phyloP scores from a whole-genome alignment of 768 basidiomycete genomes.

The Tulasnella sp. region DNA sequence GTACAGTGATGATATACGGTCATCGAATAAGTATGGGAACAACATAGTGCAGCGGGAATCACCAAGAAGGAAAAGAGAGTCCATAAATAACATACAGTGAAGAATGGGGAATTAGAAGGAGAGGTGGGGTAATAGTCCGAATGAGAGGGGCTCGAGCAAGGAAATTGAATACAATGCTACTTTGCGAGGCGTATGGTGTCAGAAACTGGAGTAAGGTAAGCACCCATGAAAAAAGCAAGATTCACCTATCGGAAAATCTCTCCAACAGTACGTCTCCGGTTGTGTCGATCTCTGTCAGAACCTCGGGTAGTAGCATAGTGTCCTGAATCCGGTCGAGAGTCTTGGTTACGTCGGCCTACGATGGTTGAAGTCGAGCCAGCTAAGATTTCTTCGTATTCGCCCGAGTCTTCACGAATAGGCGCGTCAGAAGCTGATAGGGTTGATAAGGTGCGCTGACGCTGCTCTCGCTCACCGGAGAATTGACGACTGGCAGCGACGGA shows the following conservation, averaged over 20 bases:
- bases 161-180: not conserved
- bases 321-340: not conserved
- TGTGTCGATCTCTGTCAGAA: not conserved
- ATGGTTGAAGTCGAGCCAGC: not conserved
- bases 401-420: not conserved
- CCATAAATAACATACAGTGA: slow-evolving; percentile 6
- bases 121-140: not conserved
- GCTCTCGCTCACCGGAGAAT: not conserved
- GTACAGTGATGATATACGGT: slow-evolving; percentile 6
- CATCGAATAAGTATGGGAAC: slow-evolving; percentile 7
- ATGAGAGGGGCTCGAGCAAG: not conserved
- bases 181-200: not conserved
- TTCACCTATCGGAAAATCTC: not conserved
- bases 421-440: slow-evolving; percentile 4
- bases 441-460: slow-evolving; percentile 11
- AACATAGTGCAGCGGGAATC: slow-evolving; percentile 1
- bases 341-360: not conserved
- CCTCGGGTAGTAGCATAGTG: not conserved
- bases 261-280: not conserved
- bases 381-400: not conserved
- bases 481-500: not conserved
- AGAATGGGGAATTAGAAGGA: not conserved
- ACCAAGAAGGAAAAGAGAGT: not conserved
- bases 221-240: not conserved
- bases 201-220: not conserved